These are phyloP conservation scores for Mycena sp. DNA, from an alignment of 1,284 basidiomycete species.

Conservation along the genomic window DNA sequence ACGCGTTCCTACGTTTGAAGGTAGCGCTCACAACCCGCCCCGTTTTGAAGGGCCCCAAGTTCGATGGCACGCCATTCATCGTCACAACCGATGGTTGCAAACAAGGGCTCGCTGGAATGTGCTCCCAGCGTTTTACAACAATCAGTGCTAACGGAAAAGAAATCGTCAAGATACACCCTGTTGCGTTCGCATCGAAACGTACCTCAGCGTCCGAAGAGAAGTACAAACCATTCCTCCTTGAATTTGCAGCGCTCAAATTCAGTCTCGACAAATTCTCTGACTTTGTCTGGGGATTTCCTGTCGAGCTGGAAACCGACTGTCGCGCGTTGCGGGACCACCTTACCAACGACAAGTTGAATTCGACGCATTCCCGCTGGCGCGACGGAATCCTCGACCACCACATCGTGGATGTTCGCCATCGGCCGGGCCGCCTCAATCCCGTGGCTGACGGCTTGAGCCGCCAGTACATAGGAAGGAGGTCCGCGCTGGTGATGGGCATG, in stretches of 20 bases:
- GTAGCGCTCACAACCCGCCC: slow-evolving; percentile 38
- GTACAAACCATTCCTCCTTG: slow-evolving; percentile 45
- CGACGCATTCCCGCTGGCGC: too few relatives aligned
- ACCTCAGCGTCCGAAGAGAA: slow-evolving; percentile 39
- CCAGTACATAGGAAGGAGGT: slow-evolving; percentile 5
- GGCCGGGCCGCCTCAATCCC: too few relatives aligned
- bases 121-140: slow-evolving; percentile 35
- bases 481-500: slow-evolving; percentile 38
- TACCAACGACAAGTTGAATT: too few relatives aligned
- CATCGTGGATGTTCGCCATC: too few relatives aligned
- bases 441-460: slow-evolving; percentile 41
- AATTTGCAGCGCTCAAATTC: too few relatives aligned
- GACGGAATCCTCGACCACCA: too few relatives aligned
- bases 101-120: slow-evolving; percentile 41
- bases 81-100: slow-evolving; percentile 47
- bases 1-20: slow-evolving; percentile 42
- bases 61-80: slow-evolving; percentile 41
- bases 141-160: slow-evolving; percentile 32
- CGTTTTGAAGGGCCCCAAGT: slow-evolving; percentile 36
- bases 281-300: slow-evolving; percentile 37
- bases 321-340: too few relatives aligned
- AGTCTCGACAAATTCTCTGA: slow-evolving; percentile 41
- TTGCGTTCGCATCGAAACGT: slow-evolving; percentile 41
- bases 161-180: slow-evolving; percentile 34
- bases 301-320: slow-evolving; percentile 44